Percentiles rank a stretch among this genome's conserved stretches.
Evolutionary conservation across 2,329 filamentous ascomycete genomes (phyloP).

Genomic region (Ophiostoma montium): DNA sequence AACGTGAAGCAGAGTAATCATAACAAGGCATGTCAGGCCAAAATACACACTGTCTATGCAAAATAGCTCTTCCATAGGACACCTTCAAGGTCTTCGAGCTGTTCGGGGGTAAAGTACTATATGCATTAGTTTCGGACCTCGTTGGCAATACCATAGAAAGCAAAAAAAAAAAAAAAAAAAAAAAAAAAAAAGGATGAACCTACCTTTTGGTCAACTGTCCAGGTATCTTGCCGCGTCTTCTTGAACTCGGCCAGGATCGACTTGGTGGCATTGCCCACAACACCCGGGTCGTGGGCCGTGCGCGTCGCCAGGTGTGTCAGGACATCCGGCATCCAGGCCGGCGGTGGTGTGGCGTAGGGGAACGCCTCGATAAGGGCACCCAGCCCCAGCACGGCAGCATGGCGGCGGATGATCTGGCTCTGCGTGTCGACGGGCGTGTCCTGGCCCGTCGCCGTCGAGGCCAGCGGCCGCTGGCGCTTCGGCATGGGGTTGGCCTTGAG

Average conservation of each 20-base stretch:
- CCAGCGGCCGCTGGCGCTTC: constrained; percentile 37
- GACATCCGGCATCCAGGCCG: constrained; percentile 85
- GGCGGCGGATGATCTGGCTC: constrained; percentile 64
- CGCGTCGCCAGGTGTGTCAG: constrained; percentile 71
- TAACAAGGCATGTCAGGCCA: too few relatives aligned
- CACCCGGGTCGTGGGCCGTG: constrained; percentile 76
- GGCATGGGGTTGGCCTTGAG: constrained; percentile 79
- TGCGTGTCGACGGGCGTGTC: constrained; percentile 45
- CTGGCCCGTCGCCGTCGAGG: neutral
- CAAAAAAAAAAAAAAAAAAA: neutral
- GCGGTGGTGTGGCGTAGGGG: constrained; percentile 87
- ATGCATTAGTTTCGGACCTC: neutral
- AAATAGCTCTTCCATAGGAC: constrained; percentile 99
- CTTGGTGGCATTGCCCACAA: constrained; percentile 94
- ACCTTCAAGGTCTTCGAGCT: constrained; percentile 87
- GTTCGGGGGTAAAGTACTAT: constrained; percentile 74
- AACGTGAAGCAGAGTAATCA: too few relatives aligned
- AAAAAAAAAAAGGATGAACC: neutral
- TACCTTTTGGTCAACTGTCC: constrained; percentile 96
- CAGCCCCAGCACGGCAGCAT: constrained; percentile 82
- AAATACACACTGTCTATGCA: constrained; percentile 35
- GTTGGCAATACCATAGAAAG: neutral
- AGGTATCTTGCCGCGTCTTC: constrained; percentile 97
- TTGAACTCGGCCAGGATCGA: constrained; percentile 92
- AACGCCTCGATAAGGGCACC: constrained; percentile 90